Percentiles rank a stretch among this genome's conserved stretches.
Evolutionary conservation across 2,329 filamentous ascomycete species (phyloP).

Genomic region (Trematosphaeria pertusa): DNA sequence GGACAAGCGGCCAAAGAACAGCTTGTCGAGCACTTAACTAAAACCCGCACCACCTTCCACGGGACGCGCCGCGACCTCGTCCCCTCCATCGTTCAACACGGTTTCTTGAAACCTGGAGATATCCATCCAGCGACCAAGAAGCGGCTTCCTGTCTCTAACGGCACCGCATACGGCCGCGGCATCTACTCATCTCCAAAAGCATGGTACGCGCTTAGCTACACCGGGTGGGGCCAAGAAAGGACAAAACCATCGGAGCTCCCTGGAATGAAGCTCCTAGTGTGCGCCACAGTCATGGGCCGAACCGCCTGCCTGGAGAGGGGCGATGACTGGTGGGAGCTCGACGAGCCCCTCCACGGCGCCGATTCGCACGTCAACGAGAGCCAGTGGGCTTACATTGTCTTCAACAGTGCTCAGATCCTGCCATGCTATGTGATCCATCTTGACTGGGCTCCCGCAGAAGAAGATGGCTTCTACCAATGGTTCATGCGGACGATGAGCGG

Average conservation of each 20-base stretch:
- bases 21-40: slow-evolving; percentile 47
- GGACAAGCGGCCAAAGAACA: slow-evolving; percentile 30
- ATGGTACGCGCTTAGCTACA: slow-evolving; percentile 49
- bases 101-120: slow-evolving; percentile 51
- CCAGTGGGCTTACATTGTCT: slow-evolving; percentile 51
- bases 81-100: slow-evolving; percentile 54
- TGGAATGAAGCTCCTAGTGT: slow-evolving; percentile 54
- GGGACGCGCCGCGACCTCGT: slow-evolving; percentile 30
- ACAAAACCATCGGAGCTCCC: slow-evolving; percentile 29
- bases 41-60: slow-evolving; percentile 51
- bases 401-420: slow-evolving; percentile 52
- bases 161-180: slow-evolving; percentile 51
- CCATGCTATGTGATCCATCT: slow-evolving; percentile 57
- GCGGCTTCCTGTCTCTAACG: slow-evolving; percentile 40
- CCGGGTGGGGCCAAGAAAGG: slow-evolving; percentile 34
- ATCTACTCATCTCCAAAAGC: slow-evolving; percentile 56
- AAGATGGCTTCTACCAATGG: slow-evolving; percentile 12
- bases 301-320: slow-evolving; percentile 36
- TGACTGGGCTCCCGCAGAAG: slow-evolving; percentile 31
- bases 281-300: slow-evolving; percentile 56
- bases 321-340: slow-evolving; percentile 37
- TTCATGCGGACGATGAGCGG: background rate
- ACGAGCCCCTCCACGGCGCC: slow-evolving; percentile 1
- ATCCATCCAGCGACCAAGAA: slow-evolving; percentile 35
- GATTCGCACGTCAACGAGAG: slow-evolving; percentile 37